Base-by-base conservation (phyloP, 305 asterid species). In the Rubia occidens region DNA sequence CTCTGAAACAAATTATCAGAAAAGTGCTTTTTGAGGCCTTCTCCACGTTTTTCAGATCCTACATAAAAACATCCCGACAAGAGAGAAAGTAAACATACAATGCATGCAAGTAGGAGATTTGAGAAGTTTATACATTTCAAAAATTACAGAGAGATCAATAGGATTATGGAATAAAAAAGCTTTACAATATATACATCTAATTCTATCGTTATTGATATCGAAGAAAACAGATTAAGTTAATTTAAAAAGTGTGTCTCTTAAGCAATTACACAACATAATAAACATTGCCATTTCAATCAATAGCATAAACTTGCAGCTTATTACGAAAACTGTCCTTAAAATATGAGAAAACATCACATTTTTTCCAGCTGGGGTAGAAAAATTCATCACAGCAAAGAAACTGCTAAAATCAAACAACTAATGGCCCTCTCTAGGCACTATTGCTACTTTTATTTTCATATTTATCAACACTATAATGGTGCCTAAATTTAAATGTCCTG, bases 1-100 rank as follows among this genome's bases (percentile, higher is more conserved):
- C 89, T 69, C 98, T 87, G 72, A 89, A 77, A 83, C 99, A 95
- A 72, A 91, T 79, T 71, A 95, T 85, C 14, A 95, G 97, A 64
- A 82, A 60, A 80, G 84, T 83, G 78, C 84, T 80, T 66, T 62
- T 74, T 32, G 87, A 76, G 60, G 73, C 81, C 69, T 79, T 86
- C 55, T 74, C 81, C 62, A 78, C 58, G 59, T 75, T 79, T 70
- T 68, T 73, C 71, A 80, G 78, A 81, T 82, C 90, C 99, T 95
- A 83, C 63, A 68, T 67, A 73, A 14, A 78, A 68, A n/a, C 64
- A 24, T 32, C 13, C 26, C 40, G 21, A 37, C 35, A n/a, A 20
- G 32, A 18, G 66, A 62, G 69, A 72, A 51, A 54, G 32, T 11
- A 37, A 49, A 59, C 51, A 26, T 13, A 24, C 58, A 8, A 8